These are phyloP conservation scores for Calonectria pseudoreteaudii DNA, from an alignment of 2,329 filamentous ascomycete genomes.

Conservation along the genomic window DNA sequence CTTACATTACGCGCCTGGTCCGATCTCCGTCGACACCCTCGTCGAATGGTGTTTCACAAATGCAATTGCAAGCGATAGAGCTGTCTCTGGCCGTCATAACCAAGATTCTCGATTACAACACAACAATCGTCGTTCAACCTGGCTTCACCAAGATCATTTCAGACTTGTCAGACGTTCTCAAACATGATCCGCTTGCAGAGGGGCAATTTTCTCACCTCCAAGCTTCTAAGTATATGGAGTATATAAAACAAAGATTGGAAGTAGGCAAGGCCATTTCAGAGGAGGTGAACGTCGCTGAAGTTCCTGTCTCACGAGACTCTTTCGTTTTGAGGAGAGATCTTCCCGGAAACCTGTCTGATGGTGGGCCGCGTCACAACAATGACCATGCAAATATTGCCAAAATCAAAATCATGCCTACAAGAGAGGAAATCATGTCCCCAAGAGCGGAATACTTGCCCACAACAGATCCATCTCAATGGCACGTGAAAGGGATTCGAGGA, in stretches of 20 bases:
- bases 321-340: background rate
- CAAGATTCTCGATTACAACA: conserved; percentile 2
- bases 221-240: background rate
- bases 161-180: background rate
- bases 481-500: conserved; percentile 46
- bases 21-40: background rate
- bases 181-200: background rate
- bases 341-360: background rate
- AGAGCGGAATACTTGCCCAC: conserved; percentile 11
- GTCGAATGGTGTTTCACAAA: background rate
- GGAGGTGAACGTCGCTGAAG: background rate
- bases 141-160: background rate
- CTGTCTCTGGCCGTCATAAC: background rate
- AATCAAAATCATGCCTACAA: conserved; percentile 16
- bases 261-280: background rate
- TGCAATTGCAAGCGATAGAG: background rate
- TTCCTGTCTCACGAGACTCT: background rate
- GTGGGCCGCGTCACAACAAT: conserved; percentile 10
- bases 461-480: conserved; percentile 39
- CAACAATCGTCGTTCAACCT: background rate
- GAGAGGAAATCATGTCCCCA: conserved; percentile 9
- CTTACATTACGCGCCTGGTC: background rate
- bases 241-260: background rate
- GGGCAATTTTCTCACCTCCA: background rate
- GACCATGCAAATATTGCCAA: background rate